Base-by-base conservation (phyloP, 2,329 filamentous ascomycete genomes). In the Triangularia verruculosa region DNA sequence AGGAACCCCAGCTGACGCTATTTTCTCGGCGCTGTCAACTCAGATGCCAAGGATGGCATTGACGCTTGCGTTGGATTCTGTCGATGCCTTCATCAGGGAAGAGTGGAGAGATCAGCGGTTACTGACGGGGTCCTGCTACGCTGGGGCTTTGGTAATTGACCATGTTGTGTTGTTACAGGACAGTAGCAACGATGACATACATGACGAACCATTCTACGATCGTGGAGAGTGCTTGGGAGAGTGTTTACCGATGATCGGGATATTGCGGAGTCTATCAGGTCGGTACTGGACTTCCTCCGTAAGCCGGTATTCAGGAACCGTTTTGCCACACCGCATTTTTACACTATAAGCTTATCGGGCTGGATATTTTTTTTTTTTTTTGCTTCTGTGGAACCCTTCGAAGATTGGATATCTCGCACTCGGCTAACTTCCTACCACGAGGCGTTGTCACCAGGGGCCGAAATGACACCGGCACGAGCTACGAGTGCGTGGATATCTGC, bases 21-120 rank as follows among this genome's bases (percentile, higher is more conserved):
- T 58, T 58, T 51, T 58, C 56, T 58, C 34, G 56, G 56, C 56
- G 56, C 56, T 58, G 56, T 58, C 56, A 58, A 58, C 30, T 58
- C 32, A 58, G 56, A 28, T 58, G 56, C 56, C 56, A 58, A 58
- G 34, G 15, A 24, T 24, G 51, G 51, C 25, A 17, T 11, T 17
- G 51, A 53, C 20, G 20, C 51, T 24, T 22, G 51, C 15, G 51
- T 53, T 22, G 13, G 22, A 54, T 54, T 47, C 39, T 47, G 39
- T 20, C 17, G 51, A 54, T 54, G 51, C 24, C 51, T 54, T 54
- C 51, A 54, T 4, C 4, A 54, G 51, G 47, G 11, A 54, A n/a
- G 39, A 47, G 39, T 47, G 39, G 39, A 47, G 39, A 20, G 39
- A 47, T 47, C n/a, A 47, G n/a, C 39, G 39, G n/a, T 20, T 47